A percentile compares a stretch with the other conserved stretches of the same genome.
Conservation (phyloP, 1,284 basidiomycete species). For the Phylloboletellus chloephorus region DNA sequence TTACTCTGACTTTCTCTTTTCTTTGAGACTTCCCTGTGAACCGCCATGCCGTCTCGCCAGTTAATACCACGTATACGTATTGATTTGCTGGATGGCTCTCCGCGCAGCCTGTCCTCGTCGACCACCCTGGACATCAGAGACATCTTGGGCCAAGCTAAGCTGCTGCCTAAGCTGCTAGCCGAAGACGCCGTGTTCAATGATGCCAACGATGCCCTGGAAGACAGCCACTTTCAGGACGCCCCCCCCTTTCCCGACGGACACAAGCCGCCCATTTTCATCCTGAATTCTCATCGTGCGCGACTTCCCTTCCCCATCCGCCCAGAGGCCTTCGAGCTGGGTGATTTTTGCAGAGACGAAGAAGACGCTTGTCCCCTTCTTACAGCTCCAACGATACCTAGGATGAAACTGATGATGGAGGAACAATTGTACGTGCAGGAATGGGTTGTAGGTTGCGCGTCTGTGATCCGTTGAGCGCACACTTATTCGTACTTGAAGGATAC, state of each 20-base stretch:
- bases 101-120: constrained; percentile 19
- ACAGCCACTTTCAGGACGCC: constrained; percentile 11
- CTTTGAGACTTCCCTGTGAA: constrained; percentile 5
- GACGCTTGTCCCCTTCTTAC: constrained; percentile 27
- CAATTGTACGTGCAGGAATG: constrained; percentile 46
- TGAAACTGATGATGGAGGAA: constrained; percentile 47
- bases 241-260: constrained; percentile 25
- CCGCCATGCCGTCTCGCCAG: constrained; percentile 16
- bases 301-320: constrained; percentile 26
- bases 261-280: constrained; percentile 24
- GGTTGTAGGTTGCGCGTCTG: constrained; percentile 40
- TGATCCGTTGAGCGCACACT: constrained; percentile 4
- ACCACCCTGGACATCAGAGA: constrained; percentile 29
- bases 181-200: constrained; percentile 12
- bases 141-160: constrained; percentile 15
- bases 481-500: constrained; percentile 26
- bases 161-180: constrained; percentile 20
- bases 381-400: constrained; percentile 49
- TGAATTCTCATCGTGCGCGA: constrained; percentile 24
- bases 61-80: constrained; percentile 26
- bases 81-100: constrained; percentile 13
- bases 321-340: constrained; percentile 23
- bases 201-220: constrained; percentile 13
- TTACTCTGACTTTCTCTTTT: constrained; percentile 10
- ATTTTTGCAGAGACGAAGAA: constrained; percentile 18